These are phyloP conservation scores for Phytophthora rubi DNA, from an alignment of 352 stramenopile genomes.

Conservation along the genomic window DNA sequence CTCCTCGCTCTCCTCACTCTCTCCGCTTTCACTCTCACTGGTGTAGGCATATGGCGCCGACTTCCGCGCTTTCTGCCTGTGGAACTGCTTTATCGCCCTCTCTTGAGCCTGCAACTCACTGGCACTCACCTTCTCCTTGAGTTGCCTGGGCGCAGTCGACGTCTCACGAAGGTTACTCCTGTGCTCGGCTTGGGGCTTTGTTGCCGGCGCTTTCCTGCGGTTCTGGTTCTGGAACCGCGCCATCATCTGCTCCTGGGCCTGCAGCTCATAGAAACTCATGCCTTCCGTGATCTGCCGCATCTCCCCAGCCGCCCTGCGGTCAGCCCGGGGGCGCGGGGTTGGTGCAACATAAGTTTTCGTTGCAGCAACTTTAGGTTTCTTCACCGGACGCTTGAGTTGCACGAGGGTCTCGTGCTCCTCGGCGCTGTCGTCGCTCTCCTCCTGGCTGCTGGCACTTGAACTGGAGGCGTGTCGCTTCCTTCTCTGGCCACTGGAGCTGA, in stretches of 20 bases:
- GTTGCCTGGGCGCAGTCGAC: neutral
- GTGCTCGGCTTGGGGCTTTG: slow-evolving; percentile 2
- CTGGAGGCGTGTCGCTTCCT: slow-evolving; percentile 20
- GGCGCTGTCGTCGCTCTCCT: slow-evolving; percentile 7
- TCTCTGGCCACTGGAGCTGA: neutral
- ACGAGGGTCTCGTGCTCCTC: slow-evolving; percentile 12
- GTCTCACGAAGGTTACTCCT: neutral
- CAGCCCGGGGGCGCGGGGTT: slow-evolving; percentile 4
- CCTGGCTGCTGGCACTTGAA: slow-evolving; percentile 3
- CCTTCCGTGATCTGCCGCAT: slow-evolving; percentile 43
- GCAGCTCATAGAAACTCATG: slow-evolving; percentile 55
- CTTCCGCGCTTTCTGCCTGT: slow-evolving; percentile 22
- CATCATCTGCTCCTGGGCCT: slow-evolving; percentile 56
- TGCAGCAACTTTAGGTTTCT: slow-evolving; percentile 29
- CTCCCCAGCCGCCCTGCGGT: slow-evolving; percentile 8
- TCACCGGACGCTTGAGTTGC: slow-evolving; percentile 12
- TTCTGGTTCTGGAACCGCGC: slow-evolving; percentile 47
- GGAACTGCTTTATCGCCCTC: slow-evolving; percentile 6
- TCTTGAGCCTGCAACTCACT: slow-evolving; percentile 20
- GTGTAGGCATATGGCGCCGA: neutral
- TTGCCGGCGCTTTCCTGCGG: slow-evolving; percentile 14
- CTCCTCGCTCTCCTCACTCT: slow-evolving; percentile 22
- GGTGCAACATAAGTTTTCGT: slow-evolving; percentile 10
- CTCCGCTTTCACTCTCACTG: slow-evolving; percentile 20
- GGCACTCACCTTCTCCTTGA: neutral